phyloP scores from a whole-genome alignment of 1,284 basidiomycete genomes.

The Takashimella tepidaria region DNA sequence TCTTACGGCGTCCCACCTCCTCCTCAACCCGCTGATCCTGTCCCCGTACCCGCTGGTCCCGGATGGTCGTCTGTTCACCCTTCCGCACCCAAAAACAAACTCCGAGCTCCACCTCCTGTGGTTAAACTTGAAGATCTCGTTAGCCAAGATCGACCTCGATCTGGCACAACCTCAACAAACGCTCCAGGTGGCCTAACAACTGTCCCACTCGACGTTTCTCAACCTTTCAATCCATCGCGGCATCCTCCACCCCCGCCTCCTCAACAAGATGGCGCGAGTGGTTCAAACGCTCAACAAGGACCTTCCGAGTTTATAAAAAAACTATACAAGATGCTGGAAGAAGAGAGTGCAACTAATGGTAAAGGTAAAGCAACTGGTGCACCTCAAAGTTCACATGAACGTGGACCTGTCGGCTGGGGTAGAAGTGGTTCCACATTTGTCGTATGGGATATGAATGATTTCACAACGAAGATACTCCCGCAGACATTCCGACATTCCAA shows the following conservation, averaged over 20 bases:
- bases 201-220: constrained; percentile 4
- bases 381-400: constrained; percentile 22
- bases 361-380: constrained; percentile 30
- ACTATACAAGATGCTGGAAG: constrained; percentile 66
- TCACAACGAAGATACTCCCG: constrained; percentile 88
- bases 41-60: neutral
- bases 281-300: constrained; percentile 19
- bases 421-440: constrained; percentile 83
- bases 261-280: neutral
- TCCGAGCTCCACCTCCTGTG: constrained; percentile 1
- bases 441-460: constrained; percentile 98
- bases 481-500: constrained; percentile 97
- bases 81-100: neutral
- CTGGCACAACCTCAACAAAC: neutral
- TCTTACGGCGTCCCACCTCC: neutral
- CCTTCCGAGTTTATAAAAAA: constrained; percentile 87
- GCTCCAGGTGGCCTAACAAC: constrained; percentile 11
- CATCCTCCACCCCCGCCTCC: neutral
- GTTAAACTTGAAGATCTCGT: constrained; percentile 21
- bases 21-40: neutral
- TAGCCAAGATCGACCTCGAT: constrained; percentile 1
- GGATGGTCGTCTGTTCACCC: constrained; percentile 12
- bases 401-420: constrained; percentile 67
- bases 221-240: neutral
- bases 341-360: constrained; percentile 37